phyloP scores from a whole-genome alignment of 139 green algal genomes.

The Tetratostichococcus sp. region DNA sequence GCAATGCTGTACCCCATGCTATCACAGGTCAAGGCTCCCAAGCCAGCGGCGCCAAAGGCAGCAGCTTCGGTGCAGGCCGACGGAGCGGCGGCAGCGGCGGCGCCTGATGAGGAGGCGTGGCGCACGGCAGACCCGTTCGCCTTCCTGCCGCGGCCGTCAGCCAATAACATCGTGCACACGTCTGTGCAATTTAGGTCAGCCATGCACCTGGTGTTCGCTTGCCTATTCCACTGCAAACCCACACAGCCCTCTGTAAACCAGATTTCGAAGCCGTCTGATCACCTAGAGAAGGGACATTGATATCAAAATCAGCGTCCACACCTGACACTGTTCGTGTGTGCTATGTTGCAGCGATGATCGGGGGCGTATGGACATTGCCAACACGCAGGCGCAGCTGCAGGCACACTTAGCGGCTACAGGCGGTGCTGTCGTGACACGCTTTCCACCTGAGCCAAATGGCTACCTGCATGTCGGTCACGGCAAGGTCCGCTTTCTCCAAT shows the following conservation, averaged over 20 bases:
- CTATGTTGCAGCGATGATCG: conserved; percentile 26
- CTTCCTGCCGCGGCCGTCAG: conserved; percentile 76
- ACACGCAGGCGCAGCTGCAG: conserved; percentile 74
- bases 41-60: conserved; percentile 3
- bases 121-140: conserved; percentile 69
- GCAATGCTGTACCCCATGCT: no score
- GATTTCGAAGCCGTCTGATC: no score
- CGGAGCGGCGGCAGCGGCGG: conserved; percentile 11
- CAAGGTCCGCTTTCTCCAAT: conserved; percentile 87
- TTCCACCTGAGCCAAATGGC: conserved; percentile 95
- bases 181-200: conserved; percentile 44
- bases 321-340: no score
- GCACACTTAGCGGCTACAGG: conserved; percentile 77
- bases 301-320: no score
- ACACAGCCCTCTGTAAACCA: no score
- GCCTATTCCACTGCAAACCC: no score
- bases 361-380: conserved; percentile 70
- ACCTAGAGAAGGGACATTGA: no score
- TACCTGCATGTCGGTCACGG: conserved; percentile 93
- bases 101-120: conserved; percentile 14
- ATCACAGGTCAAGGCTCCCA: not conserved
- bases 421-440: conserved; percentile 89
- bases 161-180: conserved; percentile 80
- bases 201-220: no score
- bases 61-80: conserved; percentile 10